A percentile compares a stretch with the other conserved stretches of the same genome.
Evolutionary conservation across 208 protist species (phyloP).

Genomic region (Phytomonas francai): DNA sequence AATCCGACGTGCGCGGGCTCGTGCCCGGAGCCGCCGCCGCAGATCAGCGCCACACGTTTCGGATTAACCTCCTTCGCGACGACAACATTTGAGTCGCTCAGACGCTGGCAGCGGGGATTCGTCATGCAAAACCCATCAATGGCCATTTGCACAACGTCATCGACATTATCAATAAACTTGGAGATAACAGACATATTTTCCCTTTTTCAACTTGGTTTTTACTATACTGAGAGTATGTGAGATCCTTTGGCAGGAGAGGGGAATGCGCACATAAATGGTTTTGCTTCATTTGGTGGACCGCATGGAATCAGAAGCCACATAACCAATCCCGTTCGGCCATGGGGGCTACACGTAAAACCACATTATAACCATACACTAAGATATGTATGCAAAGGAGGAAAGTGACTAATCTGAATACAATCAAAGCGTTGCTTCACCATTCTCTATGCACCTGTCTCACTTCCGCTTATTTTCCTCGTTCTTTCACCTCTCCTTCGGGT

Average conservation of each 20-base stretch:
- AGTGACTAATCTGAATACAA: no score
- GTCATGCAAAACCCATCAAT: constrained; percentile 26
- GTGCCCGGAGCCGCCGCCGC: constrained; percentile 87
- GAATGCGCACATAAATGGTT: background rate
- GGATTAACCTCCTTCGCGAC: constrained; percentile 25
- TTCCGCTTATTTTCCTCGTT: no score
- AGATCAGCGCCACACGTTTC: constrained; percentile 57
- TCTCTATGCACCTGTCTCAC: no score
- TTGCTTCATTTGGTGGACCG: background rate
- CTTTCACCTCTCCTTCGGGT: no score
- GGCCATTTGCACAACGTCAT: constrained; percentile 32
- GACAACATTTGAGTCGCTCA: constrained; percentile 42
- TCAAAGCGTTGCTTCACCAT: no score
- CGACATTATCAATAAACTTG: constrained; percentile 51
- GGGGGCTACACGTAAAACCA: constrained; percentile 3
- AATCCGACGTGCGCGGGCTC: constrained; percentile 84
- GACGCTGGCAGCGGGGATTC: constrained; percentile 23
- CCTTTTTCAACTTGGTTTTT: constrained; percentile 12
- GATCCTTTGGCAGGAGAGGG: background rate
- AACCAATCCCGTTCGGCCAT: background rate
- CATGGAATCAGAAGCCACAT: constrained; percentile 2
- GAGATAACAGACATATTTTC: constrained; percentile 20
- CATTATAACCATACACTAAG: no score
- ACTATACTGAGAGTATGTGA: constrained; percentile 12
- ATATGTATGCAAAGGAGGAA: no score